Percentiles rank a stretch among this genome's conserved stretches.
phyloP scores from a whole-genome alignment of 345 rosid genomes.

The Eucalyptus sp. region DNA sequence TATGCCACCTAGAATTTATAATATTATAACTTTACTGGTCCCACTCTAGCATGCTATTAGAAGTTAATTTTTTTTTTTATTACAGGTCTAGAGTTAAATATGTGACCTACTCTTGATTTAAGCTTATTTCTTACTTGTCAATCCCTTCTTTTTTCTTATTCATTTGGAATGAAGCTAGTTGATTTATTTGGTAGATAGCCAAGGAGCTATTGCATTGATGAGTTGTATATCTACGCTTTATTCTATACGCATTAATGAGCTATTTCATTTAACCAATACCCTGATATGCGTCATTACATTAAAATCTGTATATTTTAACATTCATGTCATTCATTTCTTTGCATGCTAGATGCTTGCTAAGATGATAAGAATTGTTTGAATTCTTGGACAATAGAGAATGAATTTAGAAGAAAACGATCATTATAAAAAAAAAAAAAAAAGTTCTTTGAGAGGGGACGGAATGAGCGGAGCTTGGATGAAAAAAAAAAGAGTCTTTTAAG shows the following conservation, averaged over 20 bases:
- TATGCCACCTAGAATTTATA: background rate
- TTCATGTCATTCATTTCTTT: background rate
- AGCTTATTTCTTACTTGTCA: background rate
- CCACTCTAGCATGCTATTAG: background rate
- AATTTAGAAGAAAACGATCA: too few species aligned
- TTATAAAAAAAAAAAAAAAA: too few species aligned
- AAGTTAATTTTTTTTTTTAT: background rate
- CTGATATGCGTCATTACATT: background rate
- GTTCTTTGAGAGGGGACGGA: too few species aligned
- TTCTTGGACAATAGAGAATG: background rate
- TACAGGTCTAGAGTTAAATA: background rate
- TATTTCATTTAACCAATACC: too few species aligned
- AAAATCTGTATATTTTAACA: background rate
- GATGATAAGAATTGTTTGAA: background rate
- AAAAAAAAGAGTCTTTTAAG: too few species aligned
- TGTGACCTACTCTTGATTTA: background rate
- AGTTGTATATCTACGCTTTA: background rate
- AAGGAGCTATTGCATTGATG: background rate
- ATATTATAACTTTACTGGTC: background rate
- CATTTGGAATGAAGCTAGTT: background rate
- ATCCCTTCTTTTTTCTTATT: background rate
- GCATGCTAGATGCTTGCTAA: background rate
- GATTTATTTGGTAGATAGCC: background rate
- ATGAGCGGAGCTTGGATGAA: too few species aligned
- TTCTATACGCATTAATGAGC: too few species aligned